phyloP scores from a whole-genome alignment of 345 rosid genomes.

The Toxicodendron radicans region DNA sequence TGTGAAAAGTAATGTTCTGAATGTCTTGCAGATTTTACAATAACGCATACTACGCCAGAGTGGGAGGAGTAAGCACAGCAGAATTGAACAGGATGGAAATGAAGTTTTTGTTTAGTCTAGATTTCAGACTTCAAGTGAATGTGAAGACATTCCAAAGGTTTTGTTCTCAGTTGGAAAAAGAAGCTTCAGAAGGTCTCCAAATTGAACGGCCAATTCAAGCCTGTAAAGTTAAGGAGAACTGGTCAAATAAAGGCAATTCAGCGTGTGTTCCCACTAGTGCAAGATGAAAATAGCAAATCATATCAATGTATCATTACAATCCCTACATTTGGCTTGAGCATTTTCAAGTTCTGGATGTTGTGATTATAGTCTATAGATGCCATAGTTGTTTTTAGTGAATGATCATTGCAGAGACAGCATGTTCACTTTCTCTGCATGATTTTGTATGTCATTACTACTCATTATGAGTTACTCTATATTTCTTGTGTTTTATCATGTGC shows the following conservation, averaged over 20 bases:
- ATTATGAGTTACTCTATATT: neutral
- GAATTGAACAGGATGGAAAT: slow-evolving; percentile 86
- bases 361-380: neutral
- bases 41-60: slow-evolving; percentile 89
- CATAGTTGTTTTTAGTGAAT: slow-evolving; percentile 11
- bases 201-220: slow-evolving; percentile 52
- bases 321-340: slow-evolving; percentile 7
- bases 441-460: slow-evolving; percentile 3
- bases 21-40: slow-evolving; percentile 67
- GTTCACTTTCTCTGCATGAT: slow-evolving; percentile 1
- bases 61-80: slow-evolving; percentile 81
- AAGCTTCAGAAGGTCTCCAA: slow-evolving; percentile 38
- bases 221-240: slow-evolving; percentile 53
- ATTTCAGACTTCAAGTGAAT: slow-evolving; percentile 80
- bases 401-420: slow-evolving; percentile 14
- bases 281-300: slow-evolving; percentile 31
- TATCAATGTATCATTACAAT: slow-evolving; percentile 20
- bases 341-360: slow-evolving; percentile 18
- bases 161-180: slow-evolving; percentile 68
- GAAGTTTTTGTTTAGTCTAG: slow-evolving; percentile 71
- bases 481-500: neutral
- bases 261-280: slow-evolving; percentile 52
- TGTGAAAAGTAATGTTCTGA: neutral
- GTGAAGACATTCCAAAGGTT: slow-evolving; percentile 55
- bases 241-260: slow-evolving; percentile 60